Base-by-base conservation (phyloP, 257 asterid species). In the Plectranthus barbatus region DNA sequence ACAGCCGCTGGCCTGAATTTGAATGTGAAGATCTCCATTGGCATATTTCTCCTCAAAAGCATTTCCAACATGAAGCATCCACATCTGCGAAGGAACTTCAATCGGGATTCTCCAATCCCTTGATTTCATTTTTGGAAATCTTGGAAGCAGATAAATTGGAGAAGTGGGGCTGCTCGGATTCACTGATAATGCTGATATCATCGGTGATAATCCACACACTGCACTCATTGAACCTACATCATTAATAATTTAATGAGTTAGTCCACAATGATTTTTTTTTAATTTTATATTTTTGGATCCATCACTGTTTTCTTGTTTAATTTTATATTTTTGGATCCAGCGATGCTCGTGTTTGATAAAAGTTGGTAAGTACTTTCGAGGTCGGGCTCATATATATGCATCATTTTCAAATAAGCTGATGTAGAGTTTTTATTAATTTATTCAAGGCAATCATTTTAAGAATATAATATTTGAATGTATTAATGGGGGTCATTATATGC, bases 61-160 rank as follows among this genome's bases (percentile, higher is more conserved):
- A 75, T 92, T 92, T 55, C 86, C 99, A 69, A 89, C 94, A 46
- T 92, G 99, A 9, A 92, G 86, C 9, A 89, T 83, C 97, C 99
- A 92, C 82, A 86, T 75, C 12, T 89, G 97, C 4, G 91, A 79
- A 71, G 97, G 97, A 33, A 94, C 95, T 77, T 92, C 95, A 37
- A 92, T 85, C 5, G 99, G 99, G 23, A 86, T 45, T 75, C 76
- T 92, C 99, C 99, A 92, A 20, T 89, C 86, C 48, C 97, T 79
- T 9, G 24, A 10, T 34, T 18, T 48, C 1, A n/a, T 63, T 39
- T 62, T 54, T 5, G 78, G 56, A 73, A 69, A 75, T 60, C 99
- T 76, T 0, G 99, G 99, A 41, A 92, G 94, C 53, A 92, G 33
- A 72, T 92, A 92, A 12, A 92, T 83, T 6, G 97, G 99, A 44